Conservation (phyloP, 2,329 filamentous ascomycete genomes). For the Acephala macrosclerotiorum region DNA sequence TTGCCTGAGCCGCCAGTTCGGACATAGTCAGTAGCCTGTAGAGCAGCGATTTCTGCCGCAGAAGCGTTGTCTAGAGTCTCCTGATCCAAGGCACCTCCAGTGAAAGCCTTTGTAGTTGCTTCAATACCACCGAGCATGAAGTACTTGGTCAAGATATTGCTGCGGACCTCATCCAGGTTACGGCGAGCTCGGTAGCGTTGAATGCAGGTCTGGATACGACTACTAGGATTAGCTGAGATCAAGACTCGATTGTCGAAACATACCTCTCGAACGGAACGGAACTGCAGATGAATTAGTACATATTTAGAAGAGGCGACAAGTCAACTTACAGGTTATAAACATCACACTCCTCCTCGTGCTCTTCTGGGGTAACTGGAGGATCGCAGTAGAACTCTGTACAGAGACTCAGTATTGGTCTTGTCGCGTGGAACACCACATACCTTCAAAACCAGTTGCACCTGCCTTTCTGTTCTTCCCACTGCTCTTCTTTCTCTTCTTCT, state of each 20-base stretch:
- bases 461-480: slow-evolving; percentile 43
- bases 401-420: slow-evolving; percentile 24
- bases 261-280: slow-evolving; percentile 64
- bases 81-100: slow-evolving; percentile 58
- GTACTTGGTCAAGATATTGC: slow-evolving; percentile 78
- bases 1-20: slow-evolving; percentile 48
- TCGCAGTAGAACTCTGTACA: slow-evolving; percentile 76
- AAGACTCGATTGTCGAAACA: slow-evolving; percentile 35
- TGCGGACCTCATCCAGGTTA: slow-evolving; percentile 70
- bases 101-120: slow-evolving; percentile 64
- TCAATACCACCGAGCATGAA: slow-evolving; percentile 85
- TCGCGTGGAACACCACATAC: slow-evolving; percentile 44
- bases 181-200: slow-evolving; percentile 81
- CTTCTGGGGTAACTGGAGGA: slow-evolving; percentile 73
- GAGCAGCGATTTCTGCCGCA: slow-evolving; percentile 68
- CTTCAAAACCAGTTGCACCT: slow-evolving; percentile 73
- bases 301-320: slow-evolving; percentile 1
- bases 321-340: slow-evolving; percentile 70
- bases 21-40: slow-evolving; percentile 69
- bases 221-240: slow-evolving; percentile 29
- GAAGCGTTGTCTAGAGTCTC: slow-evolving; percentile 69
- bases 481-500: slow-evolving; percentile 52
- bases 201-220: slow-evolving; percentile 85
- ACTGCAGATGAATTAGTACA: slow-evolving; percentile 47
- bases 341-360: slow-evolving; percentile 70